These are phyloP conservation scores for Skeletonema grethae DNA, from an alignment of 108 stramenopile species.

Conservation along the genomic window DNA sequence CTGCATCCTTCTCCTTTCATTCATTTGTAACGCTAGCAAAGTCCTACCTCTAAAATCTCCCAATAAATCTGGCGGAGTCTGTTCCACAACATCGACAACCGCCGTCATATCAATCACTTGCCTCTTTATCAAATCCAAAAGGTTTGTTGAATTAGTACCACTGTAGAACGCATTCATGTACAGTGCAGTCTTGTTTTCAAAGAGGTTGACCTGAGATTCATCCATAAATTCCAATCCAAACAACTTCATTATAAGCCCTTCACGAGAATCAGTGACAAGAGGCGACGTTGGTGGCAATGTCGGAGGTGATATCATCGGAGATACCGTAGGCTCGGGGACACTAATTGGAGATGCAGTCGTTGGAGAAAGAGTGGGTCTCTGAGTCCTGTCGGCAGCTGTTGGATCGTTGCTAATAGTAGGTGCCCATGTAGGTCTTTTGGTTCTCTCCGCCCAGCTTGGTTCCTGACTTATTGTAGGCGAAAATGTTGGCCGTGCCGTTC, in stretches of 20 bases:
- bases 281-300: not conserved
- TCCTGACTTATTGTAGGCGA: not conserved
- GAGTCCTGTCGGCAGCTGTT: not conserved
- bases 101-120: not conserved
- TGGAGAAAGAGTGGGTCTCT: not conserved
- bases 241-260: not conserved
- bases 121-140: constrained; percentile 6
- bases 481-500: not conserved
- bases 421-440: not conserved
- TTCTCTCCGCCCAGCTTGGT: constrained; percentile 5
- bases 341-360: not conserved
- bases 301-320: not conserved
- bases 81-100: not conserved
- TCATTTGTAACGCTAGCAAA: not conserved
- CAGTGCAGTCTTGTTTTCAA: not conserved
- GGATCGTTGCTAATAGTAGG: constrained; percentile 1
- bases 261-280: not conserved
- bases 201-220: not conserved
- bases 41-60: constrained; percentile 5
- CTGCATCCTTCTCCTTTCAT: not conserved
- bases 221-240: constrained; percentile 1
- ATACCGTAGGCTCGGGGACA: not conserved
- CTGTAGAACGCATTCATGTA: constrained; percentile 25
- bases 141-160: not conserved
- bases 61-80: not conserved